Base-by-base conservation (phyloP, 805 yeast species). In the Hanseniaspora vineae region DNA sequence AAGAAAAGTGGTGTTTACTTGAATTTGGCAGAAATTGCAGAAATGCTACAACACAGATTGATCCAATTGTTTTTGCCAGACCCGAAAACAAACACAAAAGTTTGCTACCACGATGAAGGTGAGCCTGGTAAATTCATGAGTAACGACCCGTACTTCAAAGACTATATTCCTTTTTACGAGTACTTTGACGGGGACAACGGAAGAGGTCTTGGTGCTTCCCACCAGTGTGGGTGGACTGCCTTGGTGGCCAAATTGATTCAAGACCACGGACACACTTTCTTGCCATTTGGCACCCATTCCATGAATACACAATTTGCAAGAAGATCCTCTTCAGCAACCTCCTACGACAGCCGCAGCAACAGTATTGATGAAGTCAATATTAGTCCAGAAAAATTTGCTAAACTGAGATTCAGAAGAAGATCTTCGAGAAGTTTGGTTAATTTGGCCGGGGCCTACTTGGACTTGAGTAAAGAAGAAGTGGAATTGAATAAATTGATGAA, bases 221-320 rank as follows among this genome's bases (percentile, higher is more conserved):
- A 89, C 68, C 97, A 88, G 67, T 82, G 88, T 71, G 97, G 97
- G 12, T 88, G 97, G 97, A 88, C 96, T 1, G 89, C 95, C 0
- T 72, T 89, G 43, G 92, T 87, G 46, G 95, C 95, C 42, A 84
- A 90, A 66, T 78, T 88, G 77, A 85, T 89, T 58, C 92, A 84
- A 60, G 90, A 89, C 66, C 84, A 84, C 42, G 96, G 96, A 50
- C 73, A 78, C 43, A 74, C 86, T 0, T 78, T 61, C 45, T 55
- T 58, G 15, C 42, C 52, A 37, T 42, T 42, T 10, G 40, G 40
- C 19, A 18, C 40, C 20, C 49, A 52, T 49, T 47, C 54, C 56
- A 12, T 55, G 52, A 50, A 52, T 55, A 15, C 54, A 59, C 40
- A 37, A 10, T 37, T 37, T 37, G 31, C 31, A 14, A 20, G 31